phyloP scores from a whole-genome alignment of 176 grass and related monocot species.

The Lolium multiflorum region DNA sequence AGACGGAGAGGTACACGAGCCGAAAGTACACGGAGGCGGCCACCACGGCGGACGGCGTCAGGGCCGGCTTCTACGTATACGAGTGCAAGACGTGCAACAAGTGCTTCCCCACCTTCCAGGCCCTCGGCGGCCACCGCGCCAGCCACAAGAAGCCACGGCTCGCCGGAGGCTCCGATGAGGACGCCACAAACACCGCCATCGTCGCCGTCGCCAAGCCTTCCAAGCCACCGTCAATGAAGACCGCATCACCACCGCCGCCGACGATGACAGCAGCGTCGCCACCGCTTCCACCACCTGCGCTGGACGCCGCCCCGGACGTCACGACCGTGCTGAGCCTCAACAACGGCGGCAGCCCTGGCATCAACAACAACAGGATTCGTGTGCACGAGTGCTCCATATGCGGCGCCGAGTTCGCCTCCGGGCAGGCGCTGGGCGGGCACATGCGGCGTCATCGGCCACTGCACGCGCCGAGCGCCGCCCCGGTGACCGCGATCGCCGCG shows the following conservation, averaged over 20 bases:
- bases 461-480: slow-evolving; percentile 7
- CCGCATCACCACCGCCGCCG: background rate
- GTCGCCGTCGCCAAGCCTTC: background rate
- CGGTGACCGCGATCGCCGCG: slow-evolving; percentile 2
- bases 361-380: slow-evolving; percentile 29
- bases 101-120: slow-evolving; percentile 85
- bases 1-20: slow-evolving; percentile 54
- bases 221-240: slow-evolving; percentile 5
- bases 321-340: slow-evolving; percentile 47
- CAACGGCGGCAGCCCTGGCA: background rate
- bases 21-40: slow-evolving; percentile 52
- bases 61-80: slow-evolving; percentile 51
- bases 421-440: slow-evolving; percentile 93
- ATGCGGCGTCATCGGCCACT: slow-evolving; percentile 88
- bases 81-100: slow-evolving; percentile 88
- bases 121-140: slow-evolving; percentile 89
- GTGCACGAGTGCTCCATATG: slow-evolving; percentile 78
- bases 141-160: slow-evolving; percentile 91
- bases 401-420: slow-evolving; percentile 70
- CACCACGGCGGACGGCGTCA: slow-evolving; percentile 37
- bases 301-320: background rate
- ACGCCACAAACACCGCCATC: background rate
- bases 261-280: background rate
- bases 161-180: slow-evolving; percentile 5
- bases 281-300: background rate